Evolutionary conservation across 257 asterid species (phyloP).

Genomic region (Solanum clarkiae): DNA sequence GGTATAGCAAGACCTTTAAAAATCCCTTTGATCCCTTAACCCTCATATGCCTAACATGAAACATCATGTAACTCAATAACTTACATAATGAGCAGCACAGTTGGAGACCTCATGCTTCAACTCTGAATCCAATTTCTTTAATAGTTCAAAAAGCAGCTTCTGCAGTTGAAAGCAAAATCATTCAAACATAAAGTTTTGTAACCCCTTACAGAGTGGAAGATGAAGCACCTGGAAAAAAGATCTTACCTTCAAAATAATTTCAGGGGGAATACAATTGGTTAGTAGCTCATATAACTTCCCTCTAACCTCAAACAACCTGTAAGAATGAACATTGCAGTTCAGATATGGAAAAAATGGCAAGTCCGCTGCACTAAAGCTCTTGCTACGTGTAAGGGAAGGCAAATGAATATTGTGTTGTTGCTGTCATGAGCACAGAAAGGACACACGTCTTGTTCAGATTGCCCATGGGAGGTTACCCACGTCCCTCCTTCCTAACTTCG

Average conservation of each 20-base stretch:
- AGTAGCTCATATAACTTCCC: slow-evolving; percentile 92
- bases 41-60: not conserved
- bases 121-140: slow-evolving; percentile 89
- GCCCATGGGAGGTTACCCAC: not conserved
- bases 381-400: not conserved
- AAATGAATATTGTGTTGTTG: not conserved
- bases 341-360: not conserved
- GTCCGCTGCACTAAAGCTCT: too few relatives aligned
- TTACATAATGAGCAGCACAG: slow-evolving; percentile 98
- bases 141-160: slow-evolving; percentile 76
- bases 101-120: slow-evolving; percentile 76
- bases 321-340: not conserved
- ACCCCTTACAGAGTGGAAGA: not conserved
- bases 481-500: not conserved
- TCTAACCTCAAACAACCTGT: slow-evolving; percentile 86
- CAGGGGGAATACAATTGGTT: slow-evolving; percentile 91
- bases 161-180: slow-evolving; percentile 22
- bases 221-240: not conserved
- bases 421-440: not conserved
- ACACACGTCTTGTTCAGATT: not conserved
- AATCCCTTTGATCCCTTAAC: not conserved
- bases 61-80: slow-evolving; percentile 7
- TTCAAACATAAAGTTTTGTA: not conserved
- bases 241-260: slow-evolving; percentile 67
- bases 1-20: not conserved